phyloP scores from a whole-genome alignment of 1,139 yeast species.

The Candida buenavistaensis region DNA sequence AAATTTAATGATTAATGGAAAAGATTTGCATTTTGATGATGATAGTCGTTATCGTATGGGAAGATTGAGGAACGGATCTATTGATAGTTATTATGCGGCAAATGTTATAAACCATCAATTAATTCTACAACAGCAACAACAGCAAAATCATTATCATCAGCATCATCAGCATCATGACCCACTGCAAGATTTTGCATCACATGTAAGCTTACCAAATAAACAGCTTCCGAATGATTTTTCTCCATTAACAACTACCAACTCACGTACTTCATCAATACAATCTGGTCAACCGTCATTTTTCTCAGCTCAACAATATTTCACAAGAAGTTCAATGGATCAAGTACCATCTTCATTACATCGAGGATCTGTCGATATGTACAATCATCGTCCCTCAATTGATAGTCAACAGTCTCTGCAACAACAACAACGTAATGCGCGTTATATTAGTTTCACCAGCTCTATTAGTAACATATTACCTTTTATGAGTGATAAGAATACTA shows the following conservation, averaged over 20 bases:
- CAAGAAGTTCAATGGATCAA: constrained; percentile 41
- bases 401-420: constrained; percentile 22
- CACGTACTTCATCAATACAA: constrained; percentile 45
- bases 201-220: constrained; percentile 8
- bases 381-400: constrained; percentile 13
- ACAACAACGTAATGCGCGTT: constrained; percentile 22
- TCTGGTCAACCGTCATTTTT: constrained; percentile 48
- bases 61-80: constrained; percentile 17
- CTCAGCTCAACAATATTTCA: constrained; percentile 45
- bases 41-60: constrained; percentile 13
- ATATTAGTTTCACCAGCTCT: constrained; percentile 39
- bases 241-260: constrained; percentile 48
- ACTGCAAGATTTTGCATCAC: constrained; percentile 9
- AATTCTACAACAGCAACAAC: constrained; percentile 11
- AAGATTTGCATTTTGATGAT: constrained; percentile 13
- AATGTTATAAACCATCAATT: constrained; percentile 14
- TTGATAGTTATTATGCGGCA: constrained; percentile 19
- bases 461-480: constrained; percentile 46
- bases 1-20: constrained; percentile 10
- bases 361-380: constrained; percentile 34
- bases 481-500: constrained; percentile 36
- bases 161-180: constrained; percentile 5
- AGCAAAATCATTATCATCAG: constrained; percentile 8
- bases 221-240: constrained; percentile 30
- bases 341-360: constrained; percentile 29